These are phyloP conservation scores for Nakazawaea wyomingensis DNA, from an alignment of 805 yeast species.

Conservation along the genomic window DNA sequence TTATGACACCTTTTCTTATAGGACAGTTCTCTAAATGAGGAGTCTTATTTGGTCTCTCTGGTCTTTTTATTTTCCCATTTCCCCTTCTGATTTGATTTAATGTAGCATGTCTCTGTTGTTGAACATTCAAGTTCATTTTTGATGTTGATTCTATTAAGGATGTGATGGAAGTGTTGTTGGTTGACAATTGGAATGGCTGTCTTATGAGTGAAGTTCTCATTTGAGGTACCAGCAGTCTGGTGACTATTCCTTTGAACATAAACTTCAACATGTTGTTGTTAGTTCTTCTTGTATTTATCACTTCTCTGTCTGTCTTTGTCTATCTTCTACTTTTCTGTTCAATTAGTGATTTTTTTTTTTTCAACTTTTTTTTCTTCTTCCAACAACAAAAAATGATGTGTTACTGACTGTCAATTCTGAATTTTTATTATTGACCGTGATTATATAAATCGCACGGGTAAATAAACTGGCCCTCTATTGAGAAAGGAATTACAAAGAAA, in stretches of 20 bases:
- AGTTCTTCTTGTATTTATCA: too few relatives aligned
- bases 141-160: constrained; percentile 8
- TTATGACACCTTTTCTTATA: constrained; percentile 86
- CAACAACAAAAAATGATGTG: too few relatives aligned
- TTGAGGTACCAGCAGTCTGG: neutral
- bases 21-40: constrained; percentile 86
- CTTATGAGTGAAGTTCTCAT: neutral
- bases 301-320: too few relatives aligned
- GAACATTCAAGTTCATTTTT: constrained; percentile 7
- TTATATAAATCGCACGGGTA: too few relatives aligned
- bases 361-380: too few relatives aligned
- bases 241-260: constrained; percentile 17
- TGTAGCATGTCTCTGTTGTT: constrained; percentile 56
- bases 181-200: neutral
- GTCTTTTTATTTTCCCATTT: constrained; percentile 34
- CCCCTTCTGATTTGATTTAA: constrained; percentile 75
- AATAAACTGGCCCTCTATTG: too few relatives aligned
- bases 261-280: constrained; percentile 12
- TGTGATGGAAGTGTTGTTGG: neutral
- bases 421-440: too few relatives aligned
- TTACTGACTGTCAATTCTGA: too few relatives aligned
- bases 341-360: too few relatives aligned
- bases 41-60: constrained; percentile 46
- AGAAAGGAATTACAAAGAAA: too few relatives aligned
- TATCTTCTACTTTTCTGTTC: too few relatives aligned